Evolutionary conservation across 345 rosid species (phyloP), one percentile per base, ranked within the genome.

Genomic region (Aquilaria yunnanensis): DNA sequence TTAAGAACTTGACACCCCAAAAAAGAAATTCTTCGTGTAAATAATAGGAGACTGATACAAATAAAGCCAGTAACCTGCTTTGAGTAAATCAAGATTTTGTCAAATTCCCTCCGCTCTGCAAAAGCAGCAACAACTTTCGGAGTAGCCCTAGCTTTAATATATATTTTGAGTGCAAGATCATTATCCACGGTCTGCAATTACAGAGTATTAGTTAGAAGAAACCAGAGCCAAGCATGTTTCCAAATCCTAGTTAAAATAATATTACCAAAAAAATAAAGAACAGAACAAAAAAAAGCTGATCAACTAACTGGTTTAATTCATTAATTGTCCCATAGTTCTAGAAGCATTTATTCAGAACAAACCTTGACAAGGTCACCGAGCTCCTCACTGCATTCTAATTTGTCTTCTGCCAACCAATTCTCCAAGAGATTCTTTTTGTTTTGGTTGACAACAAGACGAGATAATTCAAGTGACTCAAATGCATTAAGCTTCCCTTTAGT

Each of bases 351-450:
- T 55, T 31, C n/a, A 12, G 45, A 66, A 32, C 16, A 54, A 77
- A 90, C 98, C 96, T 93, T 93, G 72, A 90, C 98, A 69, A 93
- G 94, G 72, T 93, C 98, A 59, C 98, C 98, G 56, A 93, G 96
- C 67, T 93, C 98, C 80, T 93, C 98, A 51, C 90, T 90, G 69
- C 98, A 93, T 74, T 93, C 98, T 74, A 93, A 74, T 78, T 93
- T 93, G 76, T 93, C 98, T 80, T 93, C 98, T 8, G 88, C 89
- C 78, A 93, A 70, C 98, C 98, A 93, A 63, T 88, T 88, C 81
- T 93, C 94, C 76, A 93, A 70, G 56, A 93, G 92, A 69, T 93
- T 93, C 80, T 88, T 90, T 69, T 93, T 93, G 76, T 93, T 93
- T 75, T 93, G 97, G 74, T 93, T 93, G 67, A 93, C 96, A 51